These are phyloP conservation scores for Coccinonectria pachysandricola DNA, from an alignment of 2,329 filamentous ascomycete species.

Conservation along the genomic window DNA sequence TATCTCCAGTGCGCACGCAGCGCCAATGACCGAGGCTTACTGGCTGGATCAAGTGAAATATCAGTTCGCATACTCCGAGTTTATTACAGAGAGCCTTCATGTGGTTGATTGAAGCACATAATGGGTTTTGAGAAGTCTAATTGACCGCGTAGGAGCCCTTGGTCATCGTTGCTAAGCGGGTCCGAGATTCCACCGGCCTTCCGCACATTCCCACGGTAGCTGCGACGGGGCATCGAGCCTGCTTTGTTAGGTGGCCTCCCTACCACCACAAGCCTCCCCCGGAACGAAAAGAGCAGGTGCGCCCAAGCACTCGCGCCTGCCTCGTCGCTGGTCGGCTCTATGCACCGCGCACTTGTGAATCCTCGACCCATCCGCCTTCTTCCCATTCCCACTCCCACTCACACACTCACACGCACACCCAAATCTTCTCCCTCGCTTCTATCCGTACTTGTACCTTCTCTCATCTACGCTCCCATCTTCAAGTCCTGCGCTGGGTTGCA, in stretches of 20 bases:
- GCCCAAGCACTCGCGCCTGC: no score
- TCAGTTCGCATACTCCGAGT: no score
- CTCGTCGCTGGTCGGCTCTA: conserved; percentile 1
- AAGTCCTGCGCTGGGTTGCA: conserved; percentile 6
- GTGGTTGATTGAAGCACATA: no score
- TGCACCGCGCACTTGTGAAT: conserved; percentile 19
- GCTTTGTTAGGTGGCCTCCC: background rate
- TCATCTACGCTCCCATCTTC: conserved; percentile 8
- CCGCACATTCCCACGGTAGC: conserved; percentile 5
- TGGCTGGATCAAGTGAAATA: no score
- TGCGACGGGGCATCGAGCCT: conserved; percentile 1
- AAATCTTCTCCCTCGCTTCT: conserved; percentile 10
- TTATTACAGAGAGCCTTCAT: no score
- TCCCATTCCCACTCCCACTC: conserved; percentile 17
- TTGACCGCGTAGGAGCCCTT: no score
- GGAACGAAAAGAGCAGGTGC: no score
- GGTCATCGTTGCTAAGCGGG: conserved; percentile 12
- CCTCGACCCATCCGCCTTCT: conserved; percentile 20
- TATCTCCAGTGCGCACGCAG: conserved; percentile 11
- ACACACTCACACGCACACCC: background rate
- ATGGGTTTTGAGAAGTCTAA: no score
- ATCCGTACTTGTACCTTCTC: conserved; percentile 9
- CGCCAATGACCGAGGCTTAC: no score
- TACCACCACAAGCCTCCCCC: no score
- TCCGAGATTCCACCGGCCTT: conserved; percentile 19